Evolutionary conservation across 2,329 filamentous ascomycete genomes (phyloP).

Genomic region (Colletotrichum abscissum): DNA sequence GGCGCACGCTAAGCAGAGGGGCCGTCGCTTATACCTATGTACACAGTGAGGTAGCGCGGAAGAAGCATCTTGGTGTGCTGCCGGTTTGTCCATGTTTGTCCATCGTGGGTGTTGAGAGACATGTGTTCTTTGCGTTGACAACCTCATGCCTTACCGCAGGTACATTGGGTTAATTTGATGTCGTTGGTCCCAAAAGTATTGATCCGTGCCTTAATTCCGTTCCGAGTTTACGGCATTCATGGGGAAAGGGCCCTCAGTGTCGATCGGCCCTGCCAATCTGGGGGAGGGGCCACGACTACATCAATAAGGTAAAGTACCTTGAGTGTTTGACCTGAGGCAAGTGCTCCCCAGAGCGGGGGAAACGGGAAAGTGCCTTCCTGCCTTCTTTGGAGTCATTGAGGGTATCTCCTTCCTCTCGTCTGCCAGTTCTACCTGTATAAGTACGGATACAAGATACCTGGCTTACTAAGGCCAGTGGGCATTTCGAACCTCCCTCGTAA

Average conservation of each 20-base stretch:
- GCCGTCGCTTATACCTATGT: neutral
- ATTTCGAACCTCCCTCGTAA: neutral
- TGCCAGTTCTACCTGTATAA: too few relatives aligned
- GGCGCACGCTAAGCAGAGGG: slow-evolving; percentile 14
- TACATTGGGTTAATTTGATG: too few relatives aligned
- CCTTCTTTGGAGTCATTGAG: too few relatives aligned
- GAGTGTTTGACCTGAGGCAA: neutral
- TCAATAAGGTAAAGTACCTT: too few relatives aligned
- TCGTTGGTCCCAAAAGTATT: too few relatives aligned
- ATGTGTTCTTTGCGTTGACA: neutral
- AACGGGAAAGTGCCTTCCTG: neutral
- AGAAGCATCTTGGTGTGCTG: neutral
- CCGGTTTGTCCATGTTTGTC: neutral
- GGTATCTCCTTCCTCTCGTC: neutral
- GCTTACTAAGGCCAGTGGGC: neutral
- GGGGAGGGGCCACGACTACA: slow-evolving; percentile 10
- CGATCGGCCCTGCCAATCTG: slow-evolving; percentile 20
- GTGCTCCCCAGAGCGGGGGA: neutral
- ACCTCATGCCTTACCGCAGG: too few relatives aligned
- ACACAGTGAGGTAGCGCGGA: neutral
- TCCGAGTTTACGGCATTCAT: neutral
- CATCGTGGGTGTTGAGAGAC: neutral
- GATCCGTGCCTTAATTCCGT: neutral
- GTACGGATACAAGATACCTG: neutral
- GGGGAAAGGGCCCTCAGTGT: slow-evolving; percentile 1